Evolutionary conservation across 2,329 filamentous ascomycete genomes (phyloP), one percentile per base, ranked within the genome.

Genomic region (Fusarium brachygibbosum): DNA sequence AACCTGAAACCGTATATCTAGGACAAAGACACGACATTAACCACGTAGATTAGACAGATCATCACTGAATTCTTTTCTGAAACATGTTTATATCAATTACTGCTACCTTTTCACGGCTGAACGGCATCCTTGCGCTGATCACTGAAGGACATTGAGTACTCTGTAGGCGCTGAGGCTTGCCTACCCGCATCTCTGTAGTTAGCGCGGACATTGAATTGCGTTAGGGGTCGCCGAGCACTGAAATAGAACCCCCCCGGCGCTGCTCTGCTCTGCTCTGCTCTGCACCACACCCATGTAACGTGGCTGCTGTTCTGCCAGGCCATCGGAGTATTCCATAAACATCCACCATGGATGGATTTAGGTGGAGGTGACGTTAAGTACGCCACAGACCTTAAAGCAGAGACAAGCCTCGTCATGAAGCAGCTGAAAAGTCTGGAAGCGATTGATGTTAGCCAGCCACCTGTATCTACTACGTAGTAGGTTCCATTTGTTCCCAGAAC

Each of bases 91-190:
- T 46, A 13, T 21, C 21, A 2, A 16, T 32, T 37, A 5, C 19
- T 49, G 45, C 25, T 25, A 21, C 12, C 16, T 17, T 34, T 31
- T 31, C 21, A 16, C 40, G 56, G 50, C 21, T 40, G 25, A 28
- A 12, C 41, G 50, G 56, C 51, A 46, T 40, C 40, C 55, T 53
- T 52, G 56, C 25, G 56, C 32, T 55, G 55, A 58, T 55, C 49
- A 12, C 25, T 38, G 12, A n/a, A 21, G n/a, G 12, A 19, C 7
- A n/a, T n/a, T 25, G 44, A 21, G 6, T 25, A 25, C 21, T 42
- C 17, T 37, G 13, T 38, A 31, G 32, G 44, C 42, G 42, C 42
- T 38, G 53, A 40, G 44, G 28, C 54, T 53, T 58, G 34, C 25
- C 21, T 21, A 21, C n/a, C 21, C 8, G 38, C 21, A 40, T 9